Conservation (phyloP, 192 early-diverging fungal species). For the Umbelopsis sp. region DNA sequence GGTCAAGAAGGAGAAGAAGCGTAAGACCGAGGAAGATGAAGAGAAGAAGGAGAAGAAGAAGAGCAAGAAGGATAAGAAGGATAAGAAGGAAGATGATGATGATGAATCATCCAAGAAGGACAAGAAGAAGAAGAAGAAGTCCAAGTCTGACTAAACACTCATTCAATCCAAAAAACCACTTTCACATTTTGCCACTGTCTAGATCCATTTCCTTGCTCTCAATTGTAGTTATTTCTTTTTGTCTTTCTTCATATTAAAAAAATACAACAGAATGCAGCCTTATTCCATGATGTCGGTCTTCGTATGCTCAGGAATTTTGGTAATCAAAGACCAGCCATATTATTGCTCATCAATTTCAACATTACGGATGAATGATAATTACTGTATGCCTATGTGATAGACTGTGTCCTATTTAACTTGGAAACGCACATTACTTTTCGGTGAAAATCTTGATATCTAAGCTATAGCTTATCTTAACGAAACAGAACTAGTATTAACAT, state of each 20-base stretch:
- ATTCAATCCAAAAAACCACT: constrained; percentile 32
- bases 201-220: constrained; percentile 45
- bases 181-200: constrained; percentile 49
- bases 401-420: too few species aligned
- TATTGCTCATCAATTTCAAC: too few species aligned
- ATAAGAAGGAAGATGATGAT: constrained; percentile 1
- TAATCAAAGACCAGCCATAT: too few species aligned
- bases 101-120: constrained; percentile 27
- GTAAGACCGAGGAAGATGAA: constrained; percentile 55
- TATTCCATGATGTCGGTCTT: too few species aligned
- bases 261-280: constrained; percentile 8
- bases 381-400: too few species aligned
- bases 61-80: constrained; percentile 26
- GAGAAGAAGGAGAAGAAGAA: constrained; percentile 51
- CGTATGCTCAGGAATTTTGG: too few species aligned
- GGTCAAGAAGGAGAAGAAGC: constrained; percentile 49
- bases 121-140: constrained; percentile 41
- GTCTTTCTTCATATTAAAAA: constrained; percentile 36
- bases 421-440: too few species aligned
- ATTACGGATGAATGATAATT: too few species aligned
- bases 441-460: too few species aligned
- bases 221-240: constrained; percentile 45
- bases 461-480: too few species aligned
- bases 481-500: too few species aligned
- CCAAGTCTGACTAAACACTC: constrained; percentile 26